Evolutionary conservation across 2,329 filamentous ascomycete species (phyloP).

Genomic region (Periconia sp.): DNA sequence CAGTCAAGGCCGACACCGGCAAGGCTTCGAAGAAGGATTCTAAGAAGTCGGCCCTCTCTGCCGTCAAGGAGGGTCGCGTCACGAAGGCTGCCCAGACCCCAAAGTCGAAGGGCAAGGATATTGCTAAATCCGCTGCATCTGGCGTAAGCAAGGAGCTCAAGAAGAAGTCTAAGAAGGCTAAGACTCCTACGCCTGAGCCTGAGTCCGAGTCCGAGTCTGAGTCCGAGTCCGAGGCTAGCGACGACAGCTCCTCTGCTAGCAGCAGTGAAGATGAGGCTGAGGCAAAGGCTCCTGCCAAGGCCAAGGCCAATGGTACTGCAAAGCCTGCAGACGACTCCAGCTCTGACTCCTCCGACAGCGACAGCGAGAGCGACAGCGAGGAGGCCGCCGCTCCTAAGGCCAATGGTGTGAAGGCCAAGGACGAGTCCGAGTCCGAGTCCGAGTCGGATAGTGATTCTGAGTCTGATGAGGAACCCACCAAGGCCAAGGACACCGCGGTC

Average conservation of each 20-base stretch:
- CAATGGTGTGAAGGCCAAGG: slow-evolving; percentile 31
- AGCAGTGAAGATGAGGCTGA: slow-evolving; percentile 41
- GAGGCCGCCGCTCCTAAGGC: slow-evolving; percentile 27
- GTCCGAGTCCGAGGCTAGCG: slow-evolving; percentile 32
- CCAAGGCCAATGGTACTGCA: slow-evolving; percentile 40
- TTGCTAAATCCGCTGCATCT: slow-evolving; percentile 60
- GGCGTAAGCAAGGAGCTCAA: slow-evolving; percentile 55
- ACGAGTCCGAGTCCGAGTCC: slow-evolving; percentile 43
- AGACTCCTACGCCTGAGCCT: slow-evolving; percentile 54
- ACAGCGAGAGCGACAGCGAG: slow-evolving; percentile 38
- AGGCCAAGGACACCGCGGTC: slow-evolving; percentile 28
- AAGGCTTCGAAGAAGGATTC: slow-evolving; percentile 61
- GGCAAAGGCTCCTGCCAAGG: slow-evolving; percentile 41
- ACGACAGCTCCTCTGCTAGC: slow-evolving; percentile 19
- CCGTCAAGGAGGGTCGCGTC: slow-evolving; percentile 70
- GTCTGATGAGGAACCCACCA: slow-evolving; percentile 27
- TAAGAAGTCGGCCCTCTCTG: slow-evolving; percentile 62
- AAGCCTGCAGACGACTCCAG: slow-evolving; percentile 46
- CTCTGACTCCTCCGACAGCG: slow-evolving; percentile 33
- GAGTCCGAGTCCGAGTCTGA: slow-evolving; percentile 44
- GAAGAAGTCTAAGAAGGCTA: slow-evolving; percentile 59
- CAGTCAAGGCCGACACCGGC: slow-evolving; percentile 18
- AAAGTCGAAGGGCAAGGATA: slow-evolving; percentile 71
- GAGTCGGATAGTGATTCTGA: slow-evolving; percentile 25
- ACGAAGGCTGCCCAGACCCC: slow-evolving; percentile 70